Conservation (phyloP, 352 stramenopile species). For the Pythium scleroteichum region DNA sequence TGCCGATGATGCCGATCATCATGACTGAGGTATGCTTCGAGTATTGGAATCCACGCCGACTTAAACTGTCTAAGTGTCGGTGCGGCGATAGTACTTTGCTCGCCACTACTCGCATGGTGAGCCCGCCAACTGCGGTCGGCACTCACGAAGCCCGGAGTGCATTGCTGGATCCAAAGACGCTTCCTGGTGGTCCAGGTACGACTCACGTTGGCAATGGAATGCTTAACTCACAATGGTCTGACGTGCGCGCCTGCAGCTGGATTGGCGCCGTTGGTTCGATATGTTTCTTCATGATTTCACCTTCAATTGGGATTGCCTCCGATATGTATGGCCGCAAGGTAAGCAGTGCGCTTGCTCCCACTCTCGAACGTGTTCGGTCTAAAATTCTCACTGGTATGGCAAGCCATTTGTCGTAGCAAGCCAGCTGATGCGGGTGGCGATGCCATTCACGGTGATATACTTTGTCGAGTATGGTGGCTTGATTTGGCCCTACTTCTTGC, state of each 20-base stretch:
- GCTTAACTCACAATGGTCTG: too few relatives aligned
- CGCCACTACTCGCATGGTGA: conserved; percentile 43
- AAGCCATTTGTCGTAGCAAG: conserved; percentile 73
- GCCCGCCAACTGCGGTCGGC: conserved; percentile 56
- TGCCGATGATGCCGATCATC: conserved; percentile 64
- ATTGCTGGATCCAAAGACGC: conserved; percentile 66
- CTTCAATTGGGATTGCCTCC: conserved; percentile 71
- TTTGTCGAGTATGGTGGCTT: conserved; percentile 56
- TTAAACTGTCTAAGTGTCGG: background rate
- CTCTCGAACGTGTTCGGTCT: too few relatives aligned
- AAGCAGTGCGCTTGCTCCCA: background rate
- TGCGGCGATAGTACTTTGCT: conserved; percentile 63
- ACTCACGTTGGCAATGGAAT: too few relatives aligned
- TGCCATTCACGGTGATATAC: conserved; percentile 71
- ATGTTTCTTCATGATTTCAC: conserved; percentile 66
- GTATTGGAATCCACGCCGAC: background rate
- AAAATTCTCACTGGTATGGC: background rate
- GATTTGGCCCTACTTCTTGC: conserved; percentile 62
- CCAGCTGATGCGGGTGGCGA: conserved; percentile 56
- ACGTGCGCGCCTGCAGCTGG: conserved; percentile 31
- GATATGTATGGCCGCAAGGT: conserved; percentile 82
- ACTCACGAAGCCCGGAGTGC: conserved; percentile 54
- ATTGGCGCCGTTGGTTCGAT: conserved; percentile 64
- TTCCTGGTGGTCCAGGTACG: conserved; percentile 67
- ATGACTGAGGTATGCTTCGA: conserved; percentile 53